Conservation (phyloP, 345 rosid genomes). For the Diplotaxis tenuifolia region DNA sequence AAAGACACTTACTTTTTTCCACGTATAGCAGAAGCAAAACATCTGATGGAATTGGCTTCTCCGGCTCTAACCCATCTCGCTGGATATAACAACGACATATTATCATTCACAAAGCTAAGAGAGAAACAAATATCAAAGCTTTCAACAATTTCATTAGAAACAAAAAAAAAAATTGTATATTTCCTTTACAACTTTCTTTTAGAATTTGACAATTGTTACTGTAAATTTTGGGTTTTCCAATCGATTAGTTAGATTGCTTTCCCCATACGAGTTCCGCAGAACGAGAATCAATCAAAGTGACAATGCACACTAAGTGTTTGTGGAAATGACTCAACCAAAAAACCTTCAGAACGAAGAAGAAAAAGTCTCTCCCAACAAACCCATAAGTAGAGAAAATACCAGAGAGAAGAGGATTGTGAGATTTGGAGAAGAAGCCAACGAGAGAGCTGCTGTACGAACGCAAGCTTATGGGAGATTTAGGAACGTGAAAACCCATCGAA, state of each 20-base stretch:
- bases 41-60: conserved; percentile 37
- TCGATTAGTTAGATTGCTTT: neutral
- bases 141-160: conserved; percentile 1
- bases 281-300: neutral
- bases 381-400: conserved; percentile 31
- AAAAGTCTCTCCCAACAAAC: neutral
- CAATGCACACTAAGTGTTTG: conserved; percentile 32
- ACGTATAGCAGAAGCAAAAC: conserved; percentile 51
- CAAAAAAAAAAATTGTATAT: neutral
- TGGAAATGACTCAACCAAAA: conserved; percentile 23
- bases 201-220: neutral
- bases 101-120: neutral
- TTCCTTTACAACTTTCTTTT: no score
- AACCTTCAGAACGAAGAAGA: neutral
- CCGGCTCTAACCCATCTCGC: conserved; percentile 46
- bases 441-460: conserved; percentile 38
- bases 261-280: neutral
- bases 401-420: conserved; percentile 33
- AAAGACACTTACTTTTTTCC: conserved; percentile 53
- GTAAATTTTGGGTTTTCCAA: neutral
- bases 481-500: conserved; percentile 49
- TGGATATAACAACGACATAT: conserved; percentile 27
- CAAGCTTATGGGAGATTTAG: conserved; percentile 41
- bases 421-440: conserved; percentile 36
- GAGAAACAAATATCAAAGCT: neutral